Evolutionary conservation across 768 basidiomycete species (phyloP).

Genomic region (Clitopilus passeckerianus): DNA sequence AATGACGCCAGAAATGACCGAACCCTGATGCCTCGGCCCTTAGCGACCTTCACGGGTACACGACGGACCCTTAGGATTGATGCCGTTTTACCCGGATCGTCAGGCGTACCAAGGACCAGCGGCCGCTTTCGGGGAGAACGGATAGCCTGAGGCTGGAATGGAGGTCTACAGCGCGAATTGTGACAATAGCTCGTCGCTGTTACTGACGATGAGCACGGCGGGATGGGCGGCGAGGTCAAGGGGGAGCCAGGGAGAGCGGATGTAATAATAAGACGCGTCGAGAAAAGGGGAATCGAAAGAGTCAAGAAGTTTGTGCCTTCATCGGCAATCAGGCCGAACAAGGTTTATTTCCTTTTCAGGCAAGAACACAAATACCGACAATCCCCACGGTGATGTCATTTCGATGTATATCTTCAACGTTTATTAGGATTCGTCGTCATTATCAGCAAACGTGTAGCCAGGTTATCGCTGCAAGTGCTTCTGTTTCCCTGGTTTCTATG

Average conservation of each 20-base stretch:
- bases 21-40: background rate
- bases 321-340: background rate
- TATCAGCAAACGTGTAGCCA: background rate
- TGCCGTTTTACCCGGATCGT: background rate
- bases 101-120: background rate
- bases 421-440: background rate
- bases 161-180: background rate
- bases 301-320: background rate
- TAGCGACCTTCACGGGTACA: background rate
- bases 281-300: background rate
- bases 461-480: background rate
- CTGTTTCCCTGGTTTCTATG: background rate
- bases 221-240: background rate
- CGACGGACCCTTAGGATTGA: background rate
- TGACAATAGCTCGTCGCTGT: background rate
- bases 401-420: background rate
- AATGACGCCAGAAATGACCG: background rate
- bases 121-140: background rate
- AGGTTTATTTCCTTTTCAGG: background rate
- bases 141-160: background rate
- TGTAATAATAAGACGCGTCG: background rate
- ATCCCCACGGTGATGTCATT: background rate
- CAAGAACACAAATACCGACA: background rate
- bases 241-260: background rate
- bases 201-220: background rate